Evolutionary conservation across 1,139 yeast genomes (phyloP), one percentile per base, ranked within the genome.

Genomic region (Nakaseomyces glabratus): DNA sequence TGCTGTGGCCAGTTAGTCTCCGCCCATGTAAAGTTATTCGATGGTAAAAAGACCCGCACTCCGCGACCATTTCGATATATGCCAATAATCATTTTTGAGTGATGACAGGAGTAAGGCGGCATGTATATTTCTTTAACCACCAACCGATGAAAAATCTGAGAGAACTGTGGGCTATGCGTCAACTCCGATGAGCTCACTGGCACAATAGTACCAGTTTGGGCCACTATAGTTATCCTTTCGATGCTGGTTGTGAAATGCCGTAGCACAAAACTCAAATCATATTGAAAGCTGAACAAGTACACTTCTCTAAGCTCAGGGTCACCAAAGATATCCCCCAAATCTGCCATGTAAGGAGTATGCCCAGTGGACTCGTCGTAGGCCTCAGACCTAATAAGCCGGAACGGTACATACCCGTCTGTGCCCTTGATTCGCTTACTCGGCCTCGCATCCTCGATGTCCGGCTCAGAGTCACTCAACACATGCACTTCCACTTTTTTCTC

Each of bases 11-110:
- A 67, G 4, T 62, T 61, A 37, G 74, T 66, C 51, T 79, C 86
- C 1, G 66, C 52, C 28, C 57, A 55, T 1, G 77, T 73, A 35
- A 76, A 50, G 49, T 79, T 79, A 48, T 72, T 68, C 0, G 85
- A 72, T 59, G 77, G 70, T 13, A 78, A 60, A n/a, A 71, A 69
- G 0, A 78, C 51, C 46, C 69, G 74, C 20, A 68, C 54, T 1
- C 66, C 52, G n/a, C n/a, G n/a, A 1, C 51, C 51, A 41, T 69
- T 72, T 3, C 47, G 51, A 45, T 62, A 73, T 39, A 69, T 61
- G 48, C 76, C 76, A 11, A 79, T 58, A 67, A 78, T 73, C 71
- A 78, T 61, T 47, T 79, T 79, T 2, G 82, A 66, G 50, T 79
- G 86, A 49, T 79, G 86, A 2, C 78, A 66, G 1, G 63, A 39